Base-by-base conservation (phyloP, 495 filamentous ascomycete species). In the Penicillium diatomitis region DNA sequence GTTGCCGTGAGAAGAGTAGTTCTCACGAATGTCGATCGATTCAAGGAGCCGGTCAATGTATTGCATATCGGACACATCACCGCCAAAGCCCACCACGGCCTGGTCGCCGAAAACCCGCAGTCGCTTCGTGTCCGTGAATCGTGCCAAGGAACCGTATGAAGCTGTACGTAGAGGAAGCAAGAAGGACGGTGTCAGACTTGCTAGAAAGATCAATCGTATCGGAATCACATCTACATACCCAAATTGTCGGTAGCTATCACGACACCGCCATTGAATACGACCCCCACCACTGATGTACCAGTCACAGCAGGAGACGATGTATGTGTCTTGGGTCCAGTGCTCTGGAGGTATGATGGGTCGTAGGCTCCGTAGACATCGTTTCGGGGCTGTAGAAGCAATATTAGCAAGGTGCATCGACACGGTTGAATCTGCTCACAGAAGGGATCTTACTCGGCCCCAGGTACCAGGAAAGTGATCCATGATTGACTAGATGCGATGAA, bases 1-100 rank as follows among this genome's bases (percentile, higher is more conserved):
- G 60, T 76, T 77, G 36, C 64, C 60, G 52, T 77, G 67, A 47
- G 70, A 66, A 45, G 77, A 77, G 73, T 98, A 96, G 50, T 88
- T 86, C 72, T 97, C 92, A 63, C 84, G 76, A 73, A 90, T 88
- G 64, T 85, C 81, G 56, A 97, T 84, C 47, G 86, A 83, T 59
- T 78, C 82, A 49, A 98, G 82, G 50, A 94, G 79, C 46, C 92
- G 87, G 77, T 95, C 85, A 28, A 98, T 82, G 70, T 90, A 88
- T 72, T 98, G 92, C 92, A 98, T 97, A 74, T 98, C 92, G 51
- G 85, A 90, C 46, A 98, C 87, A 73, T 97, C 86, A 68, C 94
- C 87, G 67, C 89, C 84, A 74, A 95, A 91, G 52, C 88, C 85
- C 63, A 97, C 69, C 48, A 96, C 69, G 30, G 85, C 83, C 37